phyloP scores from a whole-genome alignment of 768 basidiomycete genomes.

The Amanita jacksonii region DNA sequence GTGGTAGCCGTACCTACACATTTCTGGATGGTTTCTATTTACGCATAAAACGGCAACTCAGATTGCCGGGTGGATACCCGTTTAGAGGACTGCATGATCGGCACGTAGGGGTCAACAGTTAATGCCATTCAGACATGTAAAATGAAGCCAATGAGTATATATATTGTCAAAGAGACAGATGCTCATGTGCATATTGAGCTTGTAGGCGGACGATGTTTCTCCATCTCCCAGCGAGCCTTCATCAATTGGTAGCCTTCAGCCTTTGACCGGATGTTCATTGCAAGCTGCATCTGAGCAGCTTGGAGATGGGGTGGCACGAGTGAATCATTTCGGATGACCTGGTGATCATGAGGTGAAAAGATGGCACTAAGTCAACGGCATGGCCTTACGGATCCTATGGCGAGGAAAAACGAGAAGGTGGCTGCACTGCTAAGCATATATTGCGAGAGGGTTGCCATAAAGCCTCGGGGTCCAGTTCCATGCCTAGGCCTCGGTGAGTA shows the following conservation, averaged over 20 bases:
- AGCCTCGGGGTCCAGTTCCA: conserved; percentile 86
- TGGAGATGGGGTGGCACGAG: conserved; percentile 49
- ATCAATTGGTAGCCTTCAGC: conserved; percentile 62
- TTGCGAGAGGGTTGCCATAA: conserved; percentile 86
- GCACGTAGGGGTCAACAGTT: too few species aligned
- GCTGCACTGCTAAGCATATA: conserved; percentile 99
- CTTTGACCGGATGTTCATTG: conserved; percentile 45
- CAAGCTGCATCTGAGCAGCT: conserved; percentile 51
- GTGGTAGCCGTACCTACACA: too few species aligned
- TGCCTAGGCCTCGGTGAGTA: conserved; percentile 36
- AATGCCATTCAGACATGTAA: too few species aligned
- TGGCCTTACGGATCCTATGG: conserved; percentile 74
- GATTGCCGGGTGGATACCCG: too few species aligned
- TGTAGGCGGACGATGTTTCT: conserved; percentile 28
- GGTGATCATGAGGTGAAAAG: conserved; percentile 8
- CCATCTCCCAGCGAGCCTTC: conserved; percentile 67
- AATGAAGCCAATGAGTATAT: too few species aligned
- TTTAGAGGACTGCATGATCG: too few species aligned
- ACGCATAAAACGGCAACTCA: too few species aligned
- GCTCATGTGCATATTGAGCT: conserved; percentile 3
- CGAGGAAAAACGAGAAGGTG: conserved; percentile 95
- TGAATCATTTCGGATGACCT: conserved; percentile 88
- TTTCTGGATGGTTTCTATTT: too few species aligned
- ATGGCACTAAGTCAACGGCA: not conserved
- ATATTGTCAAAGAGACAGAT: too few species aligned